Evolutionary conservation across 2,329 filamentous ascomycete species (phyloP).

Genomic region (Apiospora pterosperma): DNA sequence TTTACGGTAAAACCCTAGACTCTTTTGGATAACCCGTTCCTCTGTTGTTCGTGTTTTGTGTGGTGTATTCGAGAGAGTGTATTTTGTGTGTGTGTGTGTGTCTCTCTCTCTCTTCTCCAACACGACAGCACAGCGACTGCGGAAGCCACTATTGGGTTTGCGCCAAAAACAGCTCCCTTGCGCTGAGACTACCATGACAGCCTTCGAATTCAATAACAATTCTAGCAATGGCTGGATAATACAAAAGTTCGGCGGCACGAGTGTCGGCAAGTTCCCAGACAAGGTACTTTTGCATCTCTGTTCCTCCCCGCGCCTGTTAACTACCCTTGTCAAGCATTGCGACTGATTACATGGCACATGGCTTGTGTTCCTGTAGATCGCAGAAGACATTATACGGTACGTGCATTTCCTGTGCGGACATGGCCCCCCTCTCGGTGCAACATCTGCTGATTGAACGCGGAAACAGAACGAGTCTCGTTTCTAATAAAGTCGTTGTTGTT

Average conservation of each 20-base stretch:
- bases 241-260: constrained; percentile 94
- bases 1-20: not conserved
- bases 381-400: constrained; percentile 66
- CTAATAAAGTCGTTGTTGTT: constrained; percentile 82
- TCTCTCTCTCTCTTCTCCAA: no score
- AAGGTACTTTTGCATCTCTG: constrained; percentile 42
- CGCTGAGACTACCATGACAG: not conserved
- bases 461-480: constrained; percentile 54
- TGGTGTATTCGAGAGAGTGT: not conserved
- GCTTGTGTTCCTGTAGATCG: constrained; percentile 40
- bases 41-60: not conserved
- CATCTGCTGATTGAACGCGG: not conserved
- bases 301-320: constrained; percentile 18
- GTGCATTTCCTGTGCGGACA: constrained; percentile 13
- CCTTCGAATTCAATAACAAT: constrained; percentile 20
- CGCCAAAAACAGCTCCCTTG: not conserved
- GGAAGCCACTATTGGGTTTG: not conserved
- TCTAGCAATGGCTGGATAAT: constrained; percentile 68
- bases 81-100: no score
- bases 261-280: constrained; percentile 87
- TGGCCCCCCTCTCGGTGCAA: not conserved
- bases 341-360: constrained; percentile 10
- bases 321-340: not conserved
- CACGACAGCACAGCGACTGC: not conserved
- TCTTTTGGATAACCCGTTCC: not conserved